Conservation (phyloP, 306 rosid species). For the Ormosia emarginata region DNA sequence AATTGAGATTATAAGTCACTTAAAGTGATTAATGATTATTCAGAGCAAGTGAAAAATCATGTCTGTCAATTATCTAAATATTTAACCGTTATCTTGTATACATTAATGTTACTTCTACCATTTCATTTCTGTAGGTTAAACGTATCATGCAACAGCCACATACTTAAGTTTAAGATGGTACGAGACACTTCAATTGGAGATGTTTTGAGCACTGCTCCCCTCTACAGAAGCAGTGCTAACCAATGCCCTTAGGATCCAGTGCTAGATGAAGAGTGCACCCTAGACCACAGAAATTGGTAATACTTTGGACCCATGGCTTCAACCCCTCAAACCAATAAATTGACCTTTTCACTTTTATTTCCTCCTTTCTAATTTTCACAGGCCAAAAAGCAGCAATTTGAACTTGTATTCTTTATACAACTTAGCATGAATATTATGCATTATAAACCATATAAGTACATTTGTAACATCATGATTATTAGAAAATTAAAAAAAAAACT, state of each 20-base stretch:
- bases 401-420: not conserved
- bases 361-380: not conserved
- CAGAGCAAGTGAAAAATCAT: not conserved
- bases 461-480: constrained; percentile 6
- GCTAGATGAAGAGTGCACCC: not conserved
- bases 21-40: not conserved
- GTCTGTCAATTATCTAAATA: not conserved
- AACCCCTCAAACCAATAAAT: not conserved
- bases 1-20: not conserved
- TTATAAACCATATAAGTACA: not conserved
- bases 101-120: not conserved
- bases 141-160: not conserved
- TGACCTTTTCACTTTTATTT: not conserved
- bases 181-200: not conserved
- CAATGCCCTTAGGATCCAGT: not conserved
- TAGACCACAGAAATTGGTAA: not conserved
- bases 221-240: not conserved
- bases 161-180: not conserved
- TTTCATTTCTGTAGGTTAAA: not conserved
- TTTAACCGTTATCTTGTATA: not conserved
- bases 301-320: not conserved
- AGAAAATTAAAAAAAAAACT: not conserved
- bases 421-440: not conserved
- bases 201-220: not conserved
- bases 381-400: not conserved